phyloP scores from a whole-genome alignment of 768 basidiomycete genomes.

The Boletus reticuloceps region DNA sequence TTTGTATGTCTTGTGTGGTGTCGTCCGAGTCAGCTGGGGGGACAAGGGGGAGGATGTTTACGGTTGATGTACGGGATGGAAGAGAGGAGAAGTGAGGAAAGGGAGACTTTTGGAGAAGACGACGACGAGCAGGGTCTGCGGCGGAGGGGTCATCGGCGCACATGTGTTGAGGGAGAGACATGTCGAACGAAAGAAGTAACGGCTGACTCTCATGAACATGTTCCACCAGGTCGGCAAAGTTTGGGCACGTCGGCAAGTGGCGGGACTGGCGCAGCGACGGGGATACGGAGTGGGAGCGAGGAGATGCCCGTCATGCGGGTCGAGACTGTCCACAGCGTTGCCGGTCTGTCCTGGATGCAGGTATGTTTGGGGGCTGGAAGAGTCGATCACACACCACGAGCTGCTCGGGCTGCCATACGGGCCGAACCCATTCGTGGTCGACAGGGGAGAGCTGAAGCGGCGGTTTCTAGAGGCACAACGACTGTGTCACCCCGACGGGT shows the following conservation, averaged over 20 bases:
- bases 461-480: constrained; percentile 73
- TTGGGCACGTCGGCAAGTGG: constrained; percentile 1
- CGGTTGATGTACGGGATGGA: constrained; percentile 20
- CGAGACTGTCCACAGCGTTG: constrained; percentile 56
- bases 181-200: constrained; percentile 5
- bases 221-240: constrained; percentile 12
- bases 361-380: constrained; percentile 58
- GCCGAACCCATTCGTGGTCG: constrained; percentile 71
- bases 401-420: constrained; percentile 61
- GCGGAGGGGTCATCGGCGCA: constrained; percentile 41
- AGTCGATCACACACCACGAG: constrained; percentile 58
- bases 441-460: constrained; percentile 55
- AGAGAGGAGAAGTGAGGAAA: constrained; percentile 33
- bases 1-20: constrained; percentile 26
- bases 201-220: constrained; percentile 7
- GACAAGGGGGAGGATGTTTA: neutral
- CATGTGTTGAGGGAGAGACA: constrained; percentile 38
- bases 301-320: constrained; percentile 62
- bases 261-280: constrained; percentile 13
- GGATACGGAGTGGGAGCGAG: constrained; percentile 8
- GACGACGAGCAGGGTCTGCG: constrained; percentile 47
- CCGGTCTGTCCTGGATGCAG: constrained; percentile 78
- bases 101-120: constrained; percentile 37
- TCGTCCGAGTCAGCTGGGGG: neutral
- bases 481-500: constrained; percentile 83